These are phyloP conservation scores for Nemophila menziesii DNA, from an alignment of 257 asterid species.

Conservation along the genomic window DNA sequence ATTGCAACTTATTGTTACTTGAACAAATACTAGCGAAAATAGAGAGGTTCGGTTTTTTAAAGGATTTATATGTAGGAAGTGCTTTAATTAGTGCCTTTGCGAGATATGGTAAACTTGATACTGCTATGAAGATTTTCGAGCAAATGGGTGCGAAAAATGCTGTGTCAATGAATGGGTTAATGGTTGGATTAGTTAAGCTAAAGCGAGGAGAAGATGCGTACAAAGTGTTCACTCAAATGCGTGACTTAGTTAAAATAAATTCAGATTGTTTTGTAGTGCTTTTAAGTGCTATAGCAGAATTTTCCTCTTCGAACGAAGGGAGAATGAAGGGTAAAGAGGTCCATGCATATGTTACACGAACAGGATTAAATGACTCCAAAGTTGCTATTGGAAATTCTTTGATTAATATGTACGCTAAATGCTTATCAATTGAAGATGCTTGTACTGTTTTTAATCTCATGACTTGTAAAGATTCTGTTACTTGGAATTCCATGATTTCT, in stretches of 20 bases:
- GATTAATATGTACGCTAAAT: conserved; percentile 81
- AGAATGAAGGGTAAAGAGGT: conserved; percentile 55
- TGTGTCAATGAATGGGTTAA: conserved; percentile 75
- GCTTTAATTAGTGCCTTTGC: conserved; percentile 72
- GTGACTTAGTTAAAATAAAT: conserved; percentile 33
- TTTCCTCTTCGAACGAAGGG: conserved; percentile 44
- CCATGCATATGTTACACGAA: conserved; percentile 54
- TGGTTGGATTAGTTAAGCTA: conserved; percentile 71
- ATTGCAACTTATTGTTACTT: conserved; percentile 21
- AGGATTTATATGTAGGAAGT: conserved; percentile 81
- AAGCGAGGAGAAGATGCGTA: conserved; percentile 65
- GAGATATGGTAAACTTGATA: conserved; percentile 41
- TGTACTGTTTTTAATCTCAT: conserved; percentile 43
- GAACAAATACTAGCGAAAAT: conserved; percentile 65
- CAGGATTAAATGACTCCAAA: conserved; percentile 33
- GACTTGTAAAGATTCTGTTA: conserved; percentile 52
- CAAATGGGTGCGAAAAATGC: conserved; percentile 64
- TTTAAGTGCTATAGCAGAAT: conserved; percentile 59
- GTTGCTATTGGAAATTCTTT: conserved; percentile 62
- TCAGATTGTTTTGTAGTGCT: conserved; percentile 54
- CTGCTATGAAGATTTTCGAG: conserved; percentile 51
- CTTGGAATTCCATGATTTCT: conserved; percentile 85
- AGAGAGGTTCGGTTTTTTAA: conserved; percentile 44
- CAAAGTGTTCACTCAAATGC: conserved; percentile 43
- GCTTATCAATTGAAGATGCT: conserved; percentile 53